A percentile compares a stretch with the other conserved stretches of the same genome.
These are phyloP conservation scores for Beta corolliflora DNA, from an alignment of 179 eudicot genomes.

Conservation along the genomic window DNA sequence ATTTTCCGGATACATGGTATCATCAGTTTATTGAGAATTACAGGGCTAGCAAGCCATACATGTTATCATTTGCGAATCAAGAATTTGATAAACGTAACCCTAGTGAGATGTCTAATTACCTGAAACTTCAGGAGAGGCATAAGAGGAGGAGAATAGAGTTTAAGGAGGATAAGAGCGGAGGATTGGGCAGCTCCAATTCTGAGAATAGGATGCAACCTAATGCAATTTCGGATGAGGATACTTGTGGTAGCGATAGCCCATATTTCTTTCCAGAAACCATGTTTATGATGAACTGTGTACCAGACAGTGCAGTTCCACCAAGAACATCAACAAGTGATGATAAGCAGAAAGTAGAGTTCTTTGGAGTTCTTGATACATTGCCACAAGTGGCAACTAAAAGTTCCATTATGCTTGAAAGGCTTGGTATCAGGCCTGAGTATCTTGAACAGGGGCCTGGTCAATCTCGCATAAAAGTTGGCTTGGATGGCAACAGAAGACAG, in stretches of 20 bases:
- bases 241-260: constrained; percentile 45
- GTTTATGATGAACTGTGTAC: constrained; percentile 79
- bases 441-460: constrained; percentile 67
- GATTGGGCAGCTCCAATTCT: constrained; percentile 40
- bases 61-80: constrained; percentile 49
- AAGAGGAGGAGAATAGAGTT: constrained; percentile 78
- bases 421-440: constrained; percentile 85
- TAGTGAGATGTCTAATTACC: constrained; percentile 77
- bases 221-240: constrained; percentile 39
- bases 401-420: constrained; percentile 94
- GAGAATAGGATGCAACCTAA: constrained; percentile 48
- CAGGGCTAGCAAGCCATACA: constrained; percentile 65
- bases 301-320: constrained; percentile 72
- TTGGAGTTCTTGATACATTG: constrained; percentile 81
- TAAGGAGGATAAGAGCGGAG: constrained; percentile 51
- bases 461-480: constrained; percentile 50
- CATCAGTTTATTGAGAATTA: constrained; percentile 72
- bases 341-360: constrained; percentile 52
- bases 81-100: constrained; percentile 79
- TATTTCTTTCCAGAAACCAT: constrained; percentile 84
- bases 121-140: constrained; percentile 67
- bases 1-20: constrained; percentile 91
- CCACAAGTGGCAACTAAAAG: constrained; percentile 71
- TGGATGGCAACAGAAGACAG: constrained; percentile 51
- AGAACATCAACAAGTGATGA: constrained; percentile 34